phyloP scores from a whole-genome alignment of 2,329 filamentous ascomycete species.

The Dactylellina parvicollis region DNA sequence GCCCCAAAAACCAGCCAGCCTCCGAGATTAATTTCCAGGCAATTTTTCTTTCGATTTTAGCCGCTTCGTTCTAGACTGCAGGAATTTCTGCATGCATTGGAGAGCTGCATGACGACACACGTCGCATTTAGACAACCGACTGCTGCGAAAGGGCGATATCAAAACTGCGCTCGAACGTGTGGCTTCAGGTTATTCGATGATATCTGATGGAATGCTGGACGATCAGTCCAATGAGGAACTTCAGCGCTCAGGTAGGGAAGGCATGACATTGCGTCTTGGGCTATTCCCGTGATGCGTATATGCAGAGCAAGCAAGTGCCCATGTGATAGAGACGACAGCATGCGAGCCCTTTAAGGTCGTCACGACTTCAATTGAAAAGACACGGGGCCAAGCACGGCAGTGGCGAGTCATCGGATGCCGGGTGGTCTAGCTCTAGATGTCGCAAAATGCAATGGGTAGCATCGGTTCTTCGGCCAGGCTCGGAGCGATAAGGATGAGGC shows the following conservation, averaged over 20 bases:
- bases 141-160: neutral
- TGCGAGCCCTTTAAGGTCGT: conserved; percentile 6
- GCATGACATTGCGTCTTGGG: neutral
- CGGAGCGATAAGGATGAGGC: no score
- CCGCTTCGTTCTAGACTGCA: neutral
- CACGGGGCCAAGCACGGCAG: no score
- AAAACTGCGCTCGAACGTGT: neutral
- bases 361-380: no score
- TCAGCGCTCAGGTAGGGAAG: neutral
- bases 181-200: conserved; percentile 8
- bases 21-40: neutral
- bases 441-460: neutral
- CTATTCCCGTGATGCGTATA: neutral
- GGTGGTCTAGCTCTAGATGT: no score
- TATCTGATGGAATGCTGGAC: neutral
- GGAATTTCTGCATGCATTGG: neutral
- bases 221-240: neutral
- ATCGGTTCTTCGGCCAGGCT: neutral
- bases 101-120: neutral
- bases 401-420: no score
- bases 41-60: neutral
- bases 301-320: neutral
- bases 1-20: neutral
- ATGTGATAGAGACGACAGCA: conserved; percentile 17
- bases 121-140: neutral